Evolutionary conservation across 805 yeast species (phyloP), one percentile per base, ranked within the genome.

Genomic region (Saccharomycodes ludwigii): DNA sequence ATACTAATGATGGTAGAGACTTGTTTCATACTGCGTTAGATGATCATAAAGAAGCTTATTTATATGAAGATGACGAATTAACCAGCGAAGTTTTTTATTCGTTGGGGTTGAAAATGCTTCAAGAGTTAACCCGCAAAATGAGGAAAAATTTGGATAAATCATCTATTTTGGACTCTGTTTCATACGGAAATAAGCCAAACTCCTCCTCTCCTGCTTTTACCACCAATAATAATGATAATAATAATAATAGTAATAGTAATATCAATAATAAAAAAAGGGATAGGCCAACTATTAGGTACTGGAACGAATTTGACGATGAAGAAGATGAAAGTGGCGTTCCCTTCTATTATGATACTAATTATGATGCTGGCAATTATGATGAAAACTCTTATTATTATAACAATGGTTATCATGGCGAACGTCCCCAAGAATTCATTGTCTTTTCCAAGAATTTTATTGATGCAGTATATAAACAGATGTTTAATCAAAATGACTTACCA

Each of bases 271-370:
- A 14, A 18, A 4, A n/a, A 25, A 21, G 16, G 14, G 24, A 17
- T 5, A 15, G 14, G 20, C 13, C 18, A 7, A 26, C 34, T 6
- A 32, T 43, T 4, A 37, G 56, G 19, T 52, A 52, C 29, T 52
- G 58, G 58, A 52, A 52, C 35, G 58, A 52, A 37, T 51, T 52
- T 34, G 58, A 52, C 34, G 53, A 49, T 30, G 45, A 39, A 18
- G 54, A 46, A 1, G 51, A 27, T 6, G 35, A 23, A 3, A 39
- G 31, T 13, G 35, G 36, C 3, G 41, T 41, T 21, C 44, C 37
- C 36, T n/a, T 33, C 20, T 27, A 40, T 32, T 38, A 28, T 11
- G 38, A 32, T 18, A 27, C 16, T 13, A 41, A 26, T 21, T 29
- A 32, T 5, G 24, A 23, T 13, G 26, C 24, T n/a, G 29, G 29